phyloP scores from a whole-genome alignment of 2,329 filamentous ascomycete species.

The Pyrenochaeta sp. region DNA sequence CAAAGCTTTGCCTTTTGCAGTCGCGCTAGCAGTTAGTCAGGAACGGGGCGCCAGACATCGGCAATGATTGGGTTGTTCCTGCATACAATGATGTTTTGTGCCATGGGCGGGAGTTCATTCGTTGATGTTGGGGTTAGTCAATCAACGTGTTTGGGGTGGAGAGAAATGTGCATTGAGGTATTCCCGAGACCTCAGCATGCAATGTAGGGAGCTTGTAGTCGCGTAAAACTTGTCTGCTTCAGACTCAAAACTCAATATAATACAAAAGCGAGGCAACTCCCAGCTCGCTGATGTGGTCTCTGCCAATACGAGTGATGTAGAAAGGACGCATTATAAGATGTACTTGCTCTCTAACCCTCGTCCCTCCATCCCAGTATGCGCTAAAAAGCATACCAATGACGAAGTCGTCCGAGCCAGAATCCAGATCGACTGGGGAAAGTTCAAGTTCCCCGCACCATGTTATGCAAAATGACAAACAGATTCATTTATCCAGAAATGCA shows the following conservation, averaged over 20 bases:
- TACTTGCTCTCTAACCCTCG: slow-evolving; percentile 21
- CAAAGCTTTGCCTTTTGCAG: slow-evolving; percentile 11
- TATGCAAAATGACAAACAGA: slow-evolving; percentile 34
- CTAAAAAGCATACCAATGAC: slow-evolving; percentile 19
- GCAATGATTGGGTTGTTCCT: slow-evolving; percentile 22
- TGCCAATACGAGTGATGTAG: slow-evolving; percentile 18
- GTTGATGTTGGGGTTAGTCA: neutral
- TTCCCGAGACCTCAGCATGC: neutral
- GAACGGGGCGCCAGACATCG: slow-evolving; percentile 22
- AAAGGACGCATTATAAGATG: slow-evolving; percentile 31
- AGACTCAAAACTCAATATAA: slow-evolving; percentile 6
- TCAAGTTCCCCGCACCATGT: slow-evolving; percentile 17
- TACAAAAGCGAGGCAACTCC: slow-evolving; percentile 14
- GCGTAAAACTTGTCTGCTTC: neutral
- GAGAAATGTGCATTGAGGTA: slow-evolving; percentile 3
- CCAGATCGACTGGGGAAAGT: slow-evolving; percentile 3
- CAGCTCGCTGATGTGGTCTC: neutral
- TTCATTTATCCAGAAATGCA: slow-evolving; percentile 37
- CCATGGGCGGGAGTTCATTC: neutral
- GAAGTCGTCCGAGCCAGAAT: slow-evolving; percentile 7
- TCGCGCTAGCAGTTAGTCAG: slow-evolving; percentile 25
- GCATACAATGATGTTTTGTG: slow-evolving; percentile 4
- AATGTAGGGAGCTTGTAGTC: neutral
- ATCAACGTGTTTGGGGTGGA: neutral
- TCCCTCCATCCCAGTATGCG: slow-evolving; percentile 14